Base-by-base conservation (phyloP, 1,284 basidiomycete genomes). In the Ceratobasidium sp. region DNA sequence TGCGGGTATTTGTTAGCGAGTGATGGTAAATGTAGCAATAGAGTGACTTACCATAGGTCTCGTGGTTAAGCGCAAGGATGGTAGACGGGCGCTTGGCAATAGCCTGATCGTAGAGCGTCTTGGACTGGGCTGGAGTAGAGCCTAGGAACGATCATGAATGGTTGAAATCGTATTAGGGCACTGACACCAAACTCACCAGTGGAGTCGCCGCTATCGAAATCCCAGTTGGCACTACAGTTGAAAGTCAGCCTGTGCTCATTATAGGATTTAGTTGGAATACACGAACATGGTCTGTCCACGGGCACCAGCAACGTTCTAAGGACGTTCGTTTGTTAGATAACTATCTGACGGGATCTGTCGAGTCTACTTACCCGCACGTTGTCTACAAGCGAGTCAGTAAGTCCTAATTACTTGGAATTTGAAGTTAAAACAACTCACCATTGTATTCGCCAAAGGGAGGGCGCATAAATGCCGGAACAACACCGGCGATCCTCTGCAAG, bases 371-470 rank as follows among this genome's bases (percentile, higher is more conserved):
- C 57, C 22, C 54, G 41, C 36, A 71, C 67, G 44, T 59, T 57
- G 27, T 57, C 67, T 71, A 56, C 11, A 36, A 31, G 41, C 45
- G 8, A 45, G n/a, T 31, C 47, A 47, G 45, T 36, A n/a, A 19
- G 15, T 1, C 14, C 11, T 11, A 19, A 31, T 24, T 50, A 17
- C 51, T 31, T 17, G 45, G 44, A 62, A 27, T 33, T 14, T 41
- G 11, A 29, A 64, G 11, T 31, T 24, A 62, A 17, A 53, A 24
- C n/a, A 24, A 31, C 75, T 47, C 63, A 77, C 77, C 72, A 50
- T 78, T 76, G 62, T 75, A 77, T 29, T 71, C 63, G n/a, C 77
- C 77, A 50, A 56, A 78, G 8, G 77, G 77, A 45, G 77, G 77
- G 53, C 77, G 75, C 74, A 78, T 75, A 36, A 74, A 74, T 6